Evolutionary conservation across 352 stramenopile genomes (phyloP), one percentile per base, ranked within the genome.

Genomic region (Globisporangium alternatum): DNA sequence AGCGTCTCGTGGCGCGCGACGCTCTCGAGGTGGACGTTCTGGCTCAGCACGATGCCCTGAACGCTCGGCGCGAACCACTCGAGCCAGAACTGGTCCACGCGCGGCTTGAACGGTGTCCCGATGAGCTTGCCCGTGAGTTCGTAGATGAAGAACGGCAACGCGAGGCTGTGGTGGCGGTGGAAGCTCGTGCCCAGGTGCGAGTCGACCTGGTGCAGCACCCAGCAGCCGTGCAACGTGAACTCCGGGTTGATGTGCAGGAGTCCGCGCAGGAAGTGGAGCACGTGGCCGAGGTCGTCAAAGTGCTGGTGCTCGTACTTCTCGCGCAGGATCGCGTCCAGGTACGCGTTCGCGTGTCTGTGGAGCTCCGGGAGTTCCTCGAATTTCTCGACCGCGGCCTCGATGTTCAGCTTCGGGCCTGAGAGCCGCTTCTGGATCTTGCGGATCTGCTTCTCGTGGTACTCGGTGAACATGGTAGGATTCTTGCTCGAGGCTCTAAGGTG

Each of bases 261-360:
- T 15, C 30, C 56, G 25, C 56, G 56, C 21, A 62, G 28, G 43
- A 62, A 62, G 25, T 41, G 15, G 43, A 62, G 30, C 41, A 62
- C 39, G 6, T 30, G 28, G n/a, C 19, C 3, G 28, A 62, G 41
- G 8, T 49, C 44, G 12, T 51, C 25, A 30, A 54, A 62, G 8
- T 13, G 9, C 3, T 25, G 9, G 25, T 52, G 25, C 31, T 52
- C 25, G 56, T 62, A 62, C 17, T 51, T 51, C 21, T 37, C 25
- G 43, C 56, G 56, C 7, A 62, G 56, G 56, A 62, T 62, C 43
- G 56, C 56, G 56, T 62, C 56, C 56, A 62, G 21, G 56, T 62
- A 62, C 30, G 44, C 43, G 30, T 51, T 33, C 39, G 39, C 30
- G 43, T 62, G 41, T 25, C 37, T 7, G 7, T 30, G 37, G 12